These are phyloP conservation scores for Lactuca saligna DNA, from an alignment of 129 eudicot species.

Conservation along the genomic window DNA sequence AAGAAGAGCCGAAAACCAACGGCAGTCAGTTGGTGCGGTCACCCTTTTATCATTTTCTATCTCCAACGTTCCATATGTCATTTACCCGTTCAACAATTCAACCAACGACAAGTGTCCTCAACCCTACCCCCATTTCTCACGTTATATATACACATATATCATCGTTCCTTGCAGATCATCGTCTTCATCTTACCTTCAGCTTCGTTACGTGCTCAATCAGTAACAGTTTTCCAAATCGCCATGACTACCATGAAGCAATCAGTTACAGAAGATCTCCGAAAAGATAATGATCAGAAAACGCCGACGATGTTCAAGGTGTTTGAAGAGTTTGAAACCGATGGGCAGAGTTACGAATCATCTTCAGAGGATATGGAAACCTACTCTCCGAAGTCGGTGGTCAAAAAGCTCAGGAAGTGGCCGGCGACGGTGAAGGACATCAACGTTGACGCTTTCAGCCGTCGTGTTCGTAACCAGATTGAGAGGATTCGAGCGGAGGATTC, in stretches of 20 bases:
- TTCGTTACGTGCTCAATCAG: not conserved
- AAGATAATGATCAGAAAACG: not conserved
- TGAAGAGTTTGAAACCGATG: slow-evolving; percentile 22
- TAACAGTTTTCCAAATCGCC: not conserved
- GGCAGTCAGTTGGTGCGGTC: slow-evolving; percentile 19
- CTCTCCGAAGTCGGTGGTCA: slow-evolving; percentile 50
- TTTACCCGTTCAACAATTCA: slow-evolving; percentile 10
- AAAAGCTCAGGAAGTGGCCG: slow-evolving; percentile 17
- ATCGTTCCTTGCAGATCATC: not conserved
- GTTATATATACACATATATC: not conserved
- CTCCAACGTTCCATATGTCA: slow-evolving; percentile 7
- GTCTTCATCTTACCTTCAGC: not conserved
- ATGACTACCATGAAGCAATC: slow-evolving; percentile 30
- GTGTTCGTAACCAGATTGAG: slow-evolving; percentile 52
- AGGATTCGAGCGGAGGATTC: slow-evolving; percentile 66
- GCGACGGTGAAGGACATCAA: slow-evolving; percentile 7
- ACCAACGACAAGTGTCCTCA: slow-evolving; percentile 29
- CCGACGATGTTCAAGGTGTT: slow-evolving; percentile 22
- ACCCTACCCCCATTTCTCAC: not conserved
- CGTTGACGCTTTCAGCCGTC: slow-evolving; percentile 13
- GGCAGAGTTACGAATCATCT: slow-evolving; percentile 45
- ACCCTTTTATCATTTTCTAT: slow-evolving; percentile 8
- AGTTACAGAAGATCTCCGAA: slow-evolving; percentile 3
- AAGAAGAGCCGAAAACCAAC: slow-evolving; percentile 35
- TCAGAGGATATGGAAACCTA: slow-evolving; percentile 43